Base-by-base conservation (phyloP, 2,329 filamentous ascomycete species). In the Colletotrichum destructivum region DNA sequence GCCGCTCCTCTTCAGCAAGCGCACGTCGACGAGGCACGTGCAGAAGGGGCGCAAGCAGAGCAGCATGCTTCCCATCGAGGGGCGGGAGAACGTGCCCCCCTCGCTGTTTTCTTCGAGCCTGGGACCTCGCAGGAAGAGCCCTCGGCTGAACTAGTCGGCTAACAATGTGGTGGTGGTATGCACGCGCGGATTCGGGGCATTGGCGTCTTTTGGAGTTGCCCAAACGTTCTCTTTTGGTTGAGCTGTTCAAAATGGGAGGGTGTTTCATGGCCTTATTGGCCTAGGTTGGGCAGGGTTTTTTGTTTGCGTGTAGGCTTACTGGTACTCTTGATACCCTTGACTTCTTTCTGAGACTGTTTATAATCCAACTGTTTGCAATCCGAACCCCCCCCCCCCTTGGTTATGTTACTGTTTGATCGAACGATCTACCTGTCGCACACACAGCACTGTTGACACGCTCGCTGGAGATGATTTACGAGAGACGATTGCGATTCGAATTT, bases 91-190 rank as follows among this genome's bases (percentile, higher is more conserved):
- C 70, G 72, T 87, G 68, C 84, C 86, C 47, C 82, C 82, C 9
- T 73, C 80, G 61, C 80, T 82, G n/a, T 83, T 87, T 73, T 81
- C 83, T 23, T 81, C 86, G 77, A 85, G 86, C 62, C 73, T 82
- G 38, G 73, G 73, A 11, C 81, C 83, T 67, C 84, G 85, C 79
- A 85, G 88, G 78, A 89, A 89, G 82, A 90, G 88, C 74, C 87
- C 88, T 4, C 79, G 88, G 66, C 77, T 89, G 68, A 83, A 83
- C 62, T 84, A 73, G 54, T 8, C 3, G 38, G 7, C 15, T 13
- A 15, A 18, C 11, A 21, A 18, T n/a, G 42, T 4, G 16, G 12
- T 44, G 2, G 15, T 49, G 31, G 6, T 62, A 11, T 40, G n/a
- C 26, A 38, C 21, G n/a, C 16, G 31, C 9, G 26, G 5, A 15